Conservation (phyloP, 352 stramenopile genomes). For the Globisporangium barbulae region DNA sequence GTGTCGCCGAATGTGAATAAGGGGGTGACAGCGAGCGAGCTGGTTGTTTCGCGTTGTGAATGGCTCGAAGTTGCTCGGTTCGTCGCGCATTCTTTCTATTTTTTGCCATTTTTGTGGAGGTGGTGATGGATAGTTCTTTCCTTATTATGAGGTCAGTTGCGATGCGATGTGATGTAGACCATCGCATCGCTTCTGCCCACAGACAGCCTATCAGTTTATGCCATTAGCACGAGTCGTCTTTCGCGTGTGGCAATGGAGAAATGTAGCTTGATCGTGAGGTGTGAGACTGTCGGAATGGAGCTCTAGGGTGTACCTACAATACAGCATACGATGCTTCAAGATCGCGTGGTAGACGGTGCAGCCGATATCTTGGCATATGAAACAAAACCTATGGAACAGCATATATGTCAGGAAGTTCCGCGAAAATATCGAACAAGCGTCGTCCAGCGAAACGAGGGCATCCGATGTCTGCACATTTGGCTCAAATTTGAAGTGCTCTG, state of each 20-base stretch:
- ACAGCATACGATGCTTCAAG: conserved; percentile 1
- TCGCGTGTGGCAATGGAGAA: not conserved
- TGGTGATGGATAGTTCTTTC: conserved; percentile 1
- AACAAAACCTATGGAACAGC: not conserved
- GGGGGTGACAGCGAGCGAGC: not conserved
- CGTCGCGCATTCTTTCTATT: conserved; percentile 12
- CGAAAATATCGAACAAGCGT: not conserved
- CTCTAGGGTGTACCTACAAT: not conserved
- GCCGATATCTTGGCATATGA: not conserved
- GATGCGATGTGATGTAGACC: not conserved
- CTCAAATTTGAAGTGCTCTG: conserved; percentile 2
- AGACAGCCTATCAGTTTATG: not conserved
- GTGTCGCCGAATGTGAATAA: conserved; percentile 5
- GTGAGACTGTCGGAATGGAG: not conserved
- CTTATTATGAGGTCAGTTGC: not conserved
- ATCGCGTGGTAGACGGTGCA: not conserved
- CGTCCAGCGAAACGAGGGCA: not conserved
- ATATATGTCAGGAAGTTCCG: conserved; percentile 4
- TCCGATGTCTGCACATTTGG: not conserved
- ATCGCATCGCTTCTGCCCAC: not conserved
- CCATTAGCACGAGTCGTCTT: not conserved
- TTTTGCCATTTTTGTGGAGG: conserved; percentile 4
- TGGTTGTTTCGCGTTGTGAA: conserved; percentile 6
- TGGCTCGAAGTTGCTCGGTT: not conserved
- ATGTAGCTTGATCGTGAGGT: not conserved